A percentile compares a stretch with the other conserved stretches of the same genome.
Conservation (phyloP, 805 yeast genomes). For the Candida ortonii region DNA sequence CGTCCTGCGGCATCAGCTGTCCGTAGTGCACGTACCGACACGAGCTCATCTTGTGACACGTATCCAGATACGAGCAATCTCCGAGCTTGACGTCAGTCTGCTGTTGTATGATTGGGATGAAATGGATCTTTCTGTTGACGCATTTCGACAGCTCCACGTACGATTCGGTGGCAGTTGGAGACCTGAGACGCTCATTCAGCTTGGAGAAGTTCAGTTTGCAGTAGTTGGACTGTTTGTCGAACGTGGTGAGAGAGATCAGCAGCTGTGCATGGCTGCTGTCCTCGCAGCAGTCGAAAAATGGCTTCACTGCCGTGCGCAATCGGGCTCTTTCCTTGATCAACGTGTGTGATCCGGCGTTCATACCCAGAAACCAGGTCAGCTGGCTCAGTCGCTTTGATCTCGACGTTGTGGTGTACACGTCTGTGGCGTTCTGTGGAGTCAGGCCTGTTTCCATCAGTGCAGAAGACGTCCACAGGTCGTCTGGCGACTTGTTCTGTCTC, state of each 20-base stretch:
- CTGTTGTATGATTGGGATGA: slow-evolving; percentile 49
- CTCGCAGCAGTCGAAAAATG: slow-evolving; percentile 52
- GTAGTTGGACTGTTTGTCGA: slow-evolving; percentile 27
- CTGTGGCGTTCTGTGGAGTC: slow-evolving; percentile 22
- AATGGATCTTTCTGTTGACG: slow-evolving; percentile 43
- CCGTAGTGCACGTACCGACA: slow-evolving; percentile 83
- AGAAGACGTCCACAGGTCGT: slow-evolving; percentile 25
- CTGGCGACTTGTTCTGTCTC: slow-evolving; percentile 11
- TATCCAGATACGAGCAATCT: slow-evolving; percentile 91
- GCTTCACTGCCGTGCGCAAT: slow-evolving; percentile 36
- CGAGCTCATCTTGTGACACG: slow-evolving; percentile 80
- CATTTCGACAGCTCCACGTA: slow-evolving; percentile 29
- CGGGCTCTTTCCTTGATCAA: slow-evolving; percentile 41
- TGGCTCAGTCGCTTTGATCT: slow-evolving; percentile 25
- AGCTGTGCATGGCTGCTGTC: slow-evolving; percentile 35
- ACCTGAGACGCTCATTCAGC: slow-evolving; percentile 19
- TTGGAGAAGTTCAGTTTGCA: slow-evolving; percentile 30
- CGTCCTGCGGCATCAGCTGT: slow-evolving; percentile 41
- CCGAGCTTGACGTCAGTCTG: slow-evolving; percentile 74
- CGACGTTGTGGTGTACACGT: slow-evolving; percentile 30
- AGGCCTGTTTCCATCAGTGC: slow-evolving; percentile 20
- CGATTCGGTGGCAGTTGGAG: slow-evolving; percentile 5
- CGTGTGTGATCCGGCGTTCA: slow-evolving; percentile 36
- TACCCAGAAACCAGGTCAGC: slow-evolving; percentile 23
- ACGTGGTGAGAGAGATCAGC: slow-evolving; percentile 21